Base-by-base conservation (phyloP, 1,284 basidiomycete species). In the Malassezia dermatis region DNA sequence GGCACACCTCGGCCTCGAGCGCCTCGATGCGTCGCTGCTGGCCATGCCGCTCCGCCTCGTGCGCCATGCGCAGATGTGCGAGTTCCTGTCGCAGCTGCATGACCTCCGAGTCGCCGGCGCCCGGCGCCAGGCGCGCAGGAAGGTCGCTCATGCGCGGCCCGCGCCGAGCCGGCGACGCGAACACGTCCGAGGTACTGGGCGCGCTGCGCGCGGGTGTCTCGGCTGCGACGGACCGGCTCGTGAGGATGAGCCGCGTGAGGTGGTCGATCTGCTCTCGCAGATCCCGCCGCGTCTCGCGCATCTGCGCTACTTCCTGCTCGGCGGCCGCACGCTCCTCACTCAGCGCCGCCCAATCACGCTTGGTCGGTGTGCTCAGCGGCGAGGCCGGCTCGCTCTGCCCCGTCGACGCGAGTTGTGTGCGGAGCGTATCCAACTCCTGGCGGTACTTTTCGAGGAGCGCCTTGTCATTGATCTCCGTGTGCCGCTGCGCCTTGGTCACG, bases 401-500 rank as follows among this genome's bases (percentile, higher is more conserved):
- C 0, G 61, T 60, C 15, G 67, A 48, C 23, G 27, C 65, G 21
- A 73, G 53, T 19, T 52, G 59, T 5, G 64, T 61, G 3, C 69
- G 53, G 8, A 74, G 59, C 17, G 55, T 54, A 28, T 71, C 69
- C 30, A 74, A 46, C 51, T 74, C 71, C 19, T 58, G 57, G 19
- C 64, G 49, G 49, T 74, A 71, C 58, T 64, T 61, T 30, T 67
- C 64, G 23, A 67, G 57, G 19, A 74, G 59, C 12, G 70, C 71
- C 52, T 73, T 71, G 48, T 73, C 71, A 42, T 74, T 68, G 57
- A 71, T 58, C 2, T 78, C 77, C 2, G 78, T 75, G 17, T 80
- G 80, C 59, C 79, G 60, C 66, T 79, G 77, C 5, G 80, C 81
- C 51, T 78, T 78, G 2, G 80, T 81, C 42, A 79, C 77, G 42